These are phyloP conservation scores for Tetrapisispora nanseiensis DNA, from an alignment of 805 yeast species.

Conservation along the genomic window DNA sequence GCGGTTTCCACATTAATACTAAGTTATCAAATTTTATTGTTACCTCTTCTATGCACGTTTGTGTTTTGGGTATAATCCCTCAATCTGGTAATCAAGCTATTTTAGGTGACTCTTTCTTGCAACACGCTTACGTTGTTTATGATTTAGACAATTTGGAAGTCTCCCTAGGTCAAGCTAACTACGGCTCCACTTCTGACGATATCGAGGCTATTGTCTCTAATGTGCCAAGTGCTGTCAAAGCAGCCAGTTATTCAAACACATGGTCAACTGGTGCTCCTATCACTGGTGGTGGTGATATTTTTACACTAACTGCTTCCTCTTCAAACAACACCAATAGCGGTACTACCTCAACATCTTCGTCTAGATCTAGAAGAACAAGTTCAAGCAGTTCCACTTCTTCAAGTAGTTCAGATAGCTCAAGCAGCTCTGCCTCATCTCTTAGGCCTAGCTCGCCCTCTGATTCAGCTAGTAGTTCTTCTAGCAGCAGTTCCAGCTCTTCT, in stretches of 20 bases:
- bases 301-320: conserved; percentile 8
- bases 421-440: background rate
- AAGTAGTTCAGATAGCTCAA: background rate
- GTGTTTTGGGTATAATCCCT: conserved; percentile 37
- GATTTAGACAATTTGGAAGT: conserved; percentile 41
- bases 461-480: background rate
- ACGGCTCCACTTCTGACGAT: conserved; percentile 9
- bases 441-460: conserved; percentile 1
- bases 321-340: background rate
- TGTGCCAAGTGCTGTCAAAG: conserved; percentile 42
- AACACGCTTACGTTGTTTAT: conserved; percentile 48
- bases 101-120: conserved; percentile 51
- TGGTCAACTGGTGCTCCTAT: conserved; percentile 25
- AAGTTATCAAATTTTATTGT: conserved; percentile 34
- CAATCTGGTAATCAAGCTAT: conserved; percentile 25
- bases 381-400: conserved; percentile 2
- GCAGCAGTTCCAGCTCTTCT: conserved; percentile 2
- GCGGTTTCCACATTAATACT: conserved; percentile 45
- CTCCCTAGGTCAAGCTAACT: conserved; percentile 40
- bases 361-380: background rate
- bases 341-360: background rate
- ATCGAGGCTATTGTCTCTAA: conserved; percentile 18
- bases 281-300: conserved; percentile 26
- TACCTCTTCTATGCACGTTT: conserved; percentile 17
- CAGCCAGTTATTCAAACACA: conserved; percentile 39